A percentile compares a stretch with the other conserved stretches of the same genome.
phyloP scores from a whole-genome alignment of 768 basidiomycete species.

The Termitomyces bulborhizus region DNA sequence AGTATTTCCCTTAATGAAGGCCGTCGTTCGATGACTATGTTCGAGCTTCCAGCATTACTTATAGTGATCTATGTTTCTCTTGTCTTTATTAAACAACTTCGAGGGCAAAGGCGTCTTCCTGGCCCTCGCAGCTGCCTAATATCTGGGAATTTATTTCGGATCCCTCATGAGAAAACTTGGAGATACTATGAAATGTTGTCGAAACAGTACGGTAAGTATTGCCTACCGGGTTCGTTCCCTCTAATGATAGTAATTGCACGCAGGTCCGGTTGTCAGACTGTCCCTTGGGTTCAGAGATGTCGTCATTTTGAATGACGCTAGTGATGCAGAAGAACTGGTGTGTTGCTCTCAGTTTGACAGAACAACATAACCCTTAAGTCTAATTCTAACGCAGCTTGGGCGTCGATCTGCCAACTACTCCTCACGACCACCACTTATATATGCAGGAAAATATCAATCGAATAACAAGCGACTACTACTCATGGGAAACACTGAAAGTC shows the following conservation, averaged over 20 bases:
- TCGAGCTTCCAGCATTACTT: not conserved
- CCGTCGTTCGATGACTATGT: not conserved
- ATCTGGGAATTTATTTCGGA: not conserved
- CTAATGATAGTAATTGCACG: not conserved
- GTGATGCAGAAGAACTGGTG: not conserved
- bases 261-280: not conserved
- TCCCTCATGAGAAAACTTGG: not conserved
- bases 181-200: not conserved
- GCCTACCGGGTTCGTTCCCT: not conserved
- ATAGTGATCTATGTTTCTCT: not conserved
- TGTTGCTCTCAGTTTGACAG: not conserved
- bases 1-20: not conserved
- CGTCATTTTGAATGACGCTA: not conserved
- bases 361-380: not conserved
- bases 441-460: not conserved
- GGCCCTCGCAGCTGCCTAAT: not conserved
- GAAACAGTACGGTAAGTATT: not conserved
- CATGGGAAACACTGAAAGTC: not conserved
- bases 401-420: not conserved
- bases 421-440: not conserved
- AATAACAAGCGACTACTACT: not conserved
- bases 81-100: not conserved
- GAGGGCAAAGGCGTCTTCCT: not conserved
- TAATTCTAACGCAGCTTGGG: not conserved
- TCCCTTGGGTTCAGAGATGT: not conserved